A percentile compares a stretch with the other conserved stretches of the same genome.
Conservation (phyloP, 768 basidiomycete species). For the Botryobasidium botryosum region DNA sequence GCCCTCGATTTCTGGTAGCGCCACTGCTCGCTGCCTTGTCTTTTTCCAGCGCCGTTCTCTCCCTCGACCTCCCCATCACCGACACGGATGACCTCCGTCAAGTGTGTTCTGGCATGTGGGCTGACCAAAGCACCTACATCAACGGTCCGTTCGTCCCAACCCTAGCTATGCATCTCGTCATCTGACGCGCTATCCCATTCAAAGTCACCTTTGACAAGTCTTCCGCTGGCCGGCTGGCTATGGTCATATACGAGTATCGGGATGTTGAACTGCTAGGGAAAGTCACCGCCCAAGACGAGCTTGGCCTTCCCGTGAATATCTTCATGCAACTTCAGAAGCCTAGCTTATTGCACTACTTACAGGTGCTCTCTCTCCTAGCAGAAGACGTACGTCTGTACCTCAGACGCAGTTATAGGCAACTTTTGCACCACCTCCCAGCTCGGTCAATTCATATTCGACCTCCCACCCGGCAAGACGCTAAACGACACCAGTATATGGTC, state of each 20-base stretch:
- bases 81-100: conserved; percentile 76
- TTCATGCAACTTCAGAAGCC: neutral
- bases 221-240: conserved; percentile 76
- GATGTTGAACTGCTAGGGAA: conserved; percentile 76
- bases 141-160: conserved; percentile 45
- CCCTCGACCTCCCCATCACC: conserved; percentile 42
- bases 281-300: conserved; percentile 34
- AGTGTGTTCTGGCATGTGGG: conserved; percentile 95
- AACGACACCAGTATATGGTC: conserved; percentile 81
- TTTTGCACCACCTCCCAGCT: conserved; percentile 53
- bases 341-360: neutral
- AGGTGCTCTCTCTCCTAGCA: conserved; percentile 29
- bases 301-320: conserved; percentile 41
- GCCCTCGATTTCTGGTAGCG: too few relatives aligned
- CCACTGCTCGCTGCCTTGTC: too few relatives aligned
- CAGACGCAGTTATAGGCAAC: conserved; percentile 51
- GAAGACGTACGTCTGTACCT: conserved; percentile 91
- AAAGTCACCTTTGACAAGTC: conserved; percentile 54
- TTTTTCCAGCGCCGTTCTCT: too few relatives aligned
- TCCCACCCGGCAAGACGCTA: conserved; percentile 42
- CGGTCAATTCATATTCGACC: conserved; percentile 78
- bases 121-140: conserved; percentile 56
- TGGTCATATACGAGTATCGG: conserved; percentile 92
- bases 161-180: too few relatives aligned
- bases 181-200: conserved; percentile 1